Evolutionary conservation across 2,329 filamentous ascomycete genomes (phyloP).

Genomic region (Eurotiales sp.): DNA sequence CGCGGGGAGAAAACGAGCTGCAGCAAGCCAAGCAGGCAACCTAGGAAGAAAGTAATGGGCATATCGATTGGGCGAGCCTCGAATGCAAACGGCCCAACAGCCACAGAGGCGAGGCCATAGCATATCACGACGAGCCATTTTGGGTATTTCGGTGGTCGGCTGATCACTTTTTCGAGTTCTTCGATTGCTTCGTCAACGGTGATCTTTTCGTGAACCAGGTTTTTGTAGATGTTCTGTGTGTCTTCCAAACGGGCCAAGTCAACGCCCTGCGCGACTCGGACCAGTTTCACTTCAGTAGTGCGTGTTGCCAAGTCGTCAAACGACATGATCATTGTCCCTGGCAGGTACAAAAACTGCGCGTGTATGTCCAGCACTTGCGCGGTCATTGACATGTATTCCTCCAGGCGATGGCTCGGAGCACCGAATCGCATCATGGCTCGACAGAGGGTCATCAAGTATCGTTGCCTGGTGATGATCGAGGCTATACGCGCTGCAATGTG

Average conservation of each 20-base stretch:
- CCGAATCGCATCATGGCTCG: conserved; percentile 84
- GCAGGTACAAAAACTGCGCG: conserved; percentile 83
- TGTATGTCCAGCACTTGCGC: conserved; percentile 85
- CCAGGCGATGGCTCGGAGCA: conserved; percentile 83
- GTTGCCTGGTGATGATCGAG: conserved; percentile 71
- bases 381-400: conserved; percentile 87
- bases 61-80: conserved; percentile 72
- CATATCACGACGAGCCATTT: conserved; percentile 57
- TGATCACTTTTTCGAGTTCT: conserved; percentile 52
- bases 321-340: conserved; percentile 90
- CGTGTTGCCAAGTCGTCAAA: conserved; percentile 59
- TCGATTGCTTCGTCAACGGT: conserved; percentile 44
- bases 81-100: conserved; percentile 77
- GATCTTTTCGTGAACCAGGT: conserved; percentile 45
- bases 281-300: conserved; percentile 45
- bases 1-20: conserved; percentile 71
- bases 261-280: conserved; percentile 40
- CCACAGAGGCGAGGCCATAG: conserved; percentile 72
- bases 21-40: conserved; percentile 68
- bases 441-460: conserved; percentile 80
- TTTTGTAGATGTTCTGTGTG: conserved; percentile 47
- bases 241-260: conserved; percentile 42
- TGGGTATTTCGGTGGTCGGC: conserved; percentile 53
- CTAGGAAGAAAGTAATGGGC: conserved; percentile 71
- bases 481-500: conserved; percentile 60